These are phyloP conservation scores for Cladosporium sp. DNA, from an alignment of 2,329 filamentous ascomycete genomes.

Conservation along the genomic window DNA sequence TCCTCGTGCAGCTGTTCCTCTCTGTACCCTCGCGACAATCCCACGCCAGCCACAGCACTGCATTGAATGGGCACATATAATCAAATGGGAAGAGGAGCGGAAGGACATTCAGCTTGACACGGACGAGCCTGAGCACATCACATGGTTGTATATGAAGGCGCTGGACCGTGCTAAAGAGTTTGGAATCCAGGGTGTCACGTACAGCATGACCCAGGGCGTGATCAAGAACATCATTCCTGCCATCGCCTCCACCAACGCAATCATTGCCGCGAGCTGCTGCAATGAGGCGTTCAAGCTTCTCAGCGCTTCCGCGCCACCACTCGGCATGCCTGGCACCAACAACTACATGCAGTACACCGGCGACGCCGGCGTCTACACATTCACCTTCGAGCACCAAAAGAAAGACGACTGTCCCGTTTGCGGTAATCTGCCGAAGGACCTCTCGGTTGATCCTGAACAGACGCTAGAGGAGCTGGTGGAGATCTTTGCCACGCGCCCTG, in stretches of 20 bases:
- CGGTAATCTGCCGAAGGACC: constrained; percentile 71
- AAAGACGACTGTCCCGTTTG: constrained; percentile 95
- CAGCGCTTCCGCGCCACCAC: constrained; percentile 71
- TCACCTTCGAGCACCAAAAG: constrained; percentile 91
- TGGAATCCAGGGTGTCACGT: constrained; percentile 86
- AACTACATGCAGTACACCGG: constrained; percentile 99
- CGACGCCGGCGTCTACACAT: constrained; percentile 92
- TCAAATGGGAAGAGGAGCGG: constrained; percentile 77
- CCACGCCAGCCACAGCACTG: constrained; percentile 96
- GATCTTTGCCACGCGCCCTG: constrained; percentile 73
- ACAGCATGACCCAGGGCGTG: constrained; percentile 91
- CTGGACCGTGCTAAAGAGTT: constrained; percentile 78
- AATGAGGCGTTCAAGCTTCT: constrained; percentile 96
- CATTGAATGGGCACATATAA: constrained; percentile 97
- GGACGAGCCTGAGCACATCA: constrained; percentile 93
- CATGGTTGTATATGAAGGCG: constrained; percentile 90
- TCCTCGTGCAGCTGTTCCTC: constrained; percentile 89
- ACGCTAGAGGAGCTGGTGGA: constrained; percentile 84
- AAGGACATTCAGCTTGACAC: constrained; percentile 81
- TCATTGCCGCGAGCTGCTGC: constrained; percentile 91
- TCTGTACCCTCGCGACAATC: constrained; percentile 94
- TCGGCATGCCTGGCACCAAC: constrained; percentile 66
- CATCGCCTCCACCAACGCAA: constrained; percentile 95
- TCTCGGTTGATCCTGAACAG: constrained; percentile 63
- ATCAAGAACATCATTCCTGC: constrained; percentile 99